A percentile compares a stretch with the other conserved stretches of the same genome.
Conservation (phyloP, 148 eudicot species). For the Simmondsia chinensis region DNA sequence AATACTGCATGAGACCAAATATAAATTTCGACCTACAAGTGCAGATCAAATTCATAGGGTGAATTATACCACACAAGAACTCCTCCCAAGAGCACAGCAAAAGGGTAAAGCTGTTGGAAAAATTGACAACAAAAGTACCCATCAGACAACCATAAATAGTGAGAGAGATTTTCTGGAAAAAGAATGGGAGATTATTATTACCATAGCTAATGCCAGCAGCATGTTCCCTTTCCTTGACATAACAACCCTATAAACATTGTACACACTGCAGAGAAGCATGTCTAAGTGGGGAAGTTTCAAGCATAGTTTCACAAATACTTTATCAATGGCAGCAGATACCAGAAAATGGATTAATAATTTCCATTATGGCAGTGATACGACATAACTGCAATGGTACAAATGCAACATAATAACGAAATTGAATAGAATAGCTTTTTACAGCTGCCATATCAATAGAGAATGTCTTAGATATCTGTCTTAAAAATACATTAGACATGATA, state of each 20-base stretch:
- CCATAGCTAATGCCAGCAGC: constrained; percentile 91
- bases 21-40: background rate
- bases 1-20: background rate
- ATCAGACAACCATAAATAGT: background rate
- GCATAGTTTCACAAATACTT: too few species aligned
- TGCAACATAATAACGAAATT: too few species aligned
- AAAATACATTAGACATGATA: too few species aligned
- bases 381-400: too few species aligned
- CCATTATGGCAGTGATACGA: too few species aligned
- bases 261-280: constrained; percentile 42
- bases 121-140: constrained; percentile 2
- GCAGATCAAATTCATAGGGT: background rate
- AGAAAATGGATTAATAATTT: too few species aligned
- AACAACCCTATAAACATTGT: constrained; percentile 65
- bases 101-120: constrained; percentile 70
- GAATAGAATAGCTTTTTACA: too few species aligned
- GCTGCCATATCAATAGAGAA: too few species aligned
- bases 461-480: too few species aligned
- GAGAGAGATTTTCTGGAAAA: background rate
- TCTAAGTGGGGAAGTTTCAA: constrained; percentile 3
- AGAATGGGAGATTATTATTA: constrained; percentile 10
- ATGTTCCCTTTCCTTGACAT: constrained; percentile 75
- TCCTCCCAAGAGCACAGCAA: constrained; percentile 67
- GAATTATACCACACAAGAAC: constrained; percentile 59
- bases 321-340: too few species aligned